Conservation (phyloP, 2,329 filamentous ascomycete species). For the Fragosphaeria purpurea region DNA sequence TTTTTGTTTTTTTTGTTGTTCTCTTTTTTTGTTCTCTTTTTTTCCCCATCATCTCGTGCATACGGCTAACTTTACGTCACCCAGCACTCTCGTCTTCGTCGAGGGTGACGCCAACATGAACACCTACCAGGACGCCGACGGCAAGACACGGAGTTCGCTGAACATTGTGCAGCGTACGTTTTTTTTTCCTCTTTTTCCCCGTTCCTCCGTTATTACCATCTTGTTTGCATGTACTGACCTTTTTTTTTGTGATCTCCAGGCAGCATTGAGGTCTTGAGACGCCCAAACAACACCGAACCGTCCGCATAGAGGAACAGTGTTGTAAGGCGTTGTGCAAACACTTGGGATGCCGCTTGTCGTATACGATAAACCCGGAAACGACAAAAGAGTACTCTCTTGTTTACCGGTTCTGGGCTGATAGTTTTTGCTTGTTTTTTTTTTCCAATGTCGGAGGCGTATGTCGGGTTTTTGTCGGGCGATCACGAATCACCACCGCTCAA, state of each 20-base stretch:
- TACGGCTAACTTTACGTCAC: no score
- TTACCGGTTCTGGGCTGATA: no score
- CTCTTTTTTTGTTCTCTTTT: background rate
- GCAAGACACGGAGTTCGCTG: slow-evolving; percentile 53
- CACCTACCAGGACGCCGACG: slow-evolving; percentile 58
- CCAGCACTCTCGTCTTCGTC: slow-evolving; percentile 66
- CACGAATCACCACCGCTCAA: no score
- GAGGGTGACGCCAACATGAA: slow-evolving; percentile 71
- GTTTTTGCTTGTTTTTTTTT: background rate
- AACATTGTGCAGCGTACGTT: slow-evolving; percentile 72
- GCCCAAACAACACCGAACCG: slow-evolving; percentile 19
- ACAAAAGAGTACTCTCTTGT: no score
- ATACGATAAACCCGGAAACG: no score
- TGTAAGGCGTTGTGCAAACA: background rate
- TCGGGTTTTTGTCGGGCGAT: no score
- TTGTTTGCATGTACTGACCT: background rate
- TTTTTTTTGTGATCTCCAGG: slow-evolving; percentile 20
- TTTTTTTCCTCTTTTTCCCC: no score
- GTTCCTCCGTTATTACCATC: no score
- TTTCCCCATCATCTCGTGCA: no score
- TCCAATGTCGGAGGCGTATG: background rate
- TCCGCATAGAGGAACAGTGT: slow-evolving; percentile 5
- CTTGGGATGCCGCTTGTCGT: no score
- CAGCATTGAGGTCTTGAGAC: slow-evolving; percentile 35
- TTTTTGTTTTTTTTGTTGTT: background rate